Evolutionary conservation across 441 rosid species (phyloP), one percentile per base, ranked within the genome.

Genomic region (Biscutella laevigata): DNA sequence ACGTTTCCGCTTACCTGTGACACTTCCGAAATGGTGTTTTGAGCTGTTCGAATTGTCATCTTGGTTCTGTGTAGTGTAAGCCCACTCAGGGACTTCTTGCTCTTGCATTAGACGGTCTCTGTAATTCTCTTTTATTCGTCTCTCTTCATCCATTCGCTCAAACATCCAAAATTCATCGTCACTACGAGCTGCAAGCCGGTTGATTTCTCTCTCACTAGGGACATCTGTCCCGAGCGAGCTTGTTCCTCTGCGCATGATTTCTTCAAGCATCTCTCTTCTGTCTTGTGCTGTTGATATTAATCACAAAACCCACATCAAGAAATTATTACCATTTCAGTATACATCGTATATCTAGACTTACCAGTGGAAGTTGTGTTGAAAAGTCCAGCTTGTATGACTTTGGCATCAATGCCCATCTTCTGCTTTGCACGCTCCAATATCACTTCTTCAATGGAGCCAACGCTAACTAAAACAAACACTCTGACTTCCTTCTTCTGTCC

Each of bases 341-440:
- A 53, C 28, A 14, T n/a, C n/a, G n/a, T n/a, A n/a, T n/a, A n/a
- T n/a, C n/a, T 5, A 37, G 19, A 62, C 78, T 62, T 72, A 94
- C 99, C 99, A 20, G 99, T 89, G 55, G 99, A 89, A 38, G 97
- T 94, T 42, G 97, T 94, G 75, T 94, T 94, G 59, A 94, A 94
- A 59, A 94, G 86, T 62, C 99, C 99, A n/a, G 99, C 99, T 77
- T 94, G 99, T 72, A 89, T 94, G 77, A 94, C 99, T 81, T 94
- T 94, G 15, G 99, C 99, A 78, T 94, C 99, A 67, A 94, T 94
- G 33, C 99, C 98, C 98, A 78, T 90, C 74, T 94, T 94, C 71
- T 89, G 99, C 76, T 94, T 94, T 45, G 99, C 98, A 64, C 99
- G 97, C 73, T 87, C 99, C 75, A 94, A 71, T 47, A 94, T 94